phyloP scores from a whole-genome alignment of 2,329 filamentous ascomycete genomes.

The Coniochaeta prunicola region DNA sequence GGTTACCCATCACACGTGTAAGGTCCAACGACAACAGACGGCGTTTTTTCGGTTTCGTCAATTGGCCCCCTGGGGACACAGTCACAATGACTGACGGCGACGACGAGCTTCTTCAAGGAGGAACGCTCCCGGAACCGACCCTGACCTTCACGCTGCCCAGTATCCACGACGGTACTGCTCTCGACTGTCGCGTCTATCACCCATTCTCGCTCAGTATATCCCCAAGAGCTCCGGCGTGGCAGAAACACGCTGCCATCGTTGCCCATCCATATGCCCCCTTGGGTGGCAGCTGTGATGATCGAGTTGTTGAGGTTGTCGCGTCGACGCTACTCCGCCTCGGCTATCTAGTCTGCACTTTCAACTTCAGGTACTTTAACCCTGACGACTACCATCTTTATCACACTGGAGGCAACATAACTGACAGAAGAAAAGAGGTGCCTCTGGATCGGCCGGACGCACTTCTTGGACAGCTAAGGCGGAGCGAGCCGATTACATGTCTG shows the following conservation, averaged over 20 bases:
- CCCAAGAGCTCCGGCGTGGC: constrained; percentile 31
- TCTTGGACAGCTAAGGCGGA: constrained; percentile 85
- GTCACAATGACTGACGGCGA: not conserved
- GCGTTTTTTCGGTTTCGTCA: not conserved
- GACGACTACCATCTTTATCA: not conserved
- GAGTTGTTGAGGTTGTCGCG: constrained; percentile 61
- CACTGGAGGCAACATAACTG: not conserved
- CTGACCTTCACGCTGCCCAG: constrained; percentile 75
- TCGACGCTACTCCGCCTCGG: constrained; percentile 59
- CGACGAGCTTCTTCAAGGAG: constrained; percentile 8
- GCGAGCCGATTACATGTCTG: constrained; percentile 71
- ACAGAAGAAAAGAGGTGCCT: constrained; percentile 57
- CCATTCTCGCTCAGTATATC: constrained; percentile 37
- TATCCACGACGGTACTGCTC: constrained; percentile 64
- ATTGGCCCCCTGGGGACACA: not conserved
- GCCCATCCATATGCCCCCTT: constrained; percentile 89
- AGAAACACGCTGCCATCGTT: constrained; percentile 52
- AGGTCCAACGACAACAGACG: not conserved
- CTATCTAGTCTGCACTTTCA: constrained; percentile 80
- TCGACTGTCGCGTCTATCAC: constrained; percentile 82
- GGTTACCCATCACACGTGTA: too few relatives aligned
- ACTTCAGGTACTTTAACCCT: constrained; percentile 64
- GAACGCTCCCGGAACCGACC: constrained; percentile 49
- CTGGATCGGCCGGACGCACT: constrained; percentile 66
- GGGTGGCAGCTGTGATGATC: constrained; percentile 80